Evolutionary conservation across 495 filamentous ascomycete genomes (phyloP).

Genomic region (Bombardia bombarda): DNA sequence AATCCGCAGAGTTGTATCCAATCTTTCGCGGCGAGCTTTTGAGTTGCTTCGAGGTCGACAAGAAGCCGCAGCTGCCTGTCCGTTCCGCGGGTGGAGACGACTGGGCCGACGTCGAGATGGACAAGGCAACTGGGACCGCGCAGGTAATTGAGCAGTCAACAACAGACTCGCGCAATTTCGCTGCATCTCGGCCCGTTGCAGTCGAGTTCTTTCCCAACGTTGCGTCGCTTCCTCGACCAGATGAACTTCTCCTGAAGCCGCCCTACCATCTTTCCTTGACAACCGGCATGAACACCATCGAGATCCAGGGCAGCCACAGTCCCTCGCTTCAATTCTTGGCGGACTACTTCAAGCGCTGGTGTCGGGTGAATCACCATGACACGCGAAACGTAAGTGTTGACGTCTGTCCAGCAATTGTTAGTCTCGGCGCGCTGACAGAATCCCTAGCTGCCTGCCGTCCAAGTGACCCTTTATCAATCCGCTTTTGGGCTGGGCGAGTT

Average conservation of each 20-base stretch:
- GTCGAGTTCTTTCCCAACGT: constrained; percentile 24
- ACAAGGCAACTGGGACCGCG: constrained; percentile 13
- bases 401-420: not conserved
- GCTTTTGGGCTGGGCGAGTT: constrained; percentile 27
- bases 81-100: constrained; percentile 14
- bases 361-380: constrained; percentile 27
- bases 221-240: constrained; percentile 22
- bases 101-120: constrained; percentile 25
- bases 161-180: not conserved
- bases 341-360: constrained; percentile 31
- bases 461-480: constrained; percentile 26
- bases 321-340: constrained; percentile 28
- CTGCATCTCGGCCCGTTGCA: not conserved
- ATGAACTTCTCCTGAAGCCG: constrained; percentile 27
- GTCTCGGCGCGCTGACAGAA: not conserved
- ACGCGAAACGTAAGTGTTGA: constrained; percentile 16
- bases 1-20: constrained; percentile 18
- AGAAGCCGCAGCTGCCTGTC: not conserved
- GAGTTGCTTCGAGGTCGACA: constrained; percentile 18
- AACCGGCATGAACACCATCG: constrained; percentile 8
- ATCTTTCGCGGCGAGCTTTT: constrained; percentile 19
- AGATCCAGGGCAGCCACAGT: constrained; percentile 33
- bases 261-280: constrained; percentile 32
- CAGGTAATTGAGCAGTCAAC: constrained; percentile 9
- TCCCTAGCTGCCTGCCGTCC: constrained; percentile 27